phyloP scores from a whole-genome alignment of 2,329 filamentous ascomycete species.

The Xylariomycetidae sp. region DNA sequence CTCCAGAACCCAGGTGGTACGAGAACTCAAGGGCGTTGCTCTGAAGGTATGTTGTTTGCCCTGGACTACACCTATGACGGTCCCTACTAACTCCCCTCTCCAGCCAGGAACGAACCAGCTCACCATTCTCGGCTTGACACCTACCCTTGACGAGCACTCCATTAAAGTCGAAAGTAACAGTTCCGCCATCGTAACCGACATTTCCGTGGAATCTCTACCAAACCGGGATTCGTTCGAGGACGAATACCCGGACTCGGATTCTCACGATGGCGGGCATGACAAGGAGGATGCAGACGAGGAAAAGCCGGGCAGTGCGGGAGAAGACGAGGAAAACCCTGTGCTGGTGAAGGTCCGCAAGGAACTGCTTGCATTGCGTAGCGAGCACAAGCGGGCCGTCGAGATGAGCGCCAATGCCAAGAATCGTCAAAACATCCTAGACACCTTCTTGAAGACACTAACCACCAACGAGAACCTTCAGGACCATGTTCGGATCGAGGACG shows the following conservation, averaged over 20 bases:
- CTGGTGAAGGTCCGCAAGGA: slow-evolving; percentile 26
- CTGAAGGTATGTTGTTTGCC: slow-evolving; percentile 39
- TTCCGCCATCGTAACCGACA: slow-evolving; percentile 55
- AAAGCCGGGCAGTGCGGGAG: too few species aligned
- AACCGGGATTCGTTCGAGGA: slow-evolving; percentile 51
- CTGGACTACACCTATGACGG: too few species aligned
- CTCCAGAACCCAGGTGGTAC: slow-evolving; percentile 51
- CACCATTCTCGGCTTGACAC: slow-evolving; percentile 47
- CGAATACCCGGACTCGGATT: slow-evolving; percentile 42
- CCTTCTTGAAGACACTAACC: slow-evolving; percentile 30
- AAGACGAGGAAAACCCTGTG: slow-evolving; percentile 19
- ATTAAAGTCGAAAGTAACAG: slow-evolving; percentile 56
- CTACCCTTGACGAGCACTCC: slow-evolving; percentile 47
- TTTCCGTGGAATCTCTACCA: slow-evolving; percentile 51
- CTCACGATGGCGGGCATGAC: slow-evolving; percentile 24
- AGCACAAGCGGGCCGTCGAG: slow-evolving; percentile 26
- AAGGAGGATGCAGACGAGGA: slow-evolving; percentile 9
- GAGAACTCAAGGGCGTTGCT: slow-evolving; percentile 50
- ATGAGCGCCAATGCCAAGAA: slow-evolving; percentile 26
- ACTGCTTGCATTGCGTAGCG: too few species aligned
- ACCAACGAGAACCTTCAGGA: slow-evolving; percentile 25
- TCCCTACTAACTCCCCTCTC: background rate
- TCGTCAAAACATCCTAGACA: slow-evolving; percentile 36
- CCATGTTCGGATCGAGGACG: too few species aligned
- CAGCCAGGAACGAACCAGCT: slow-evolving; percentile 52